Conservation (phyloP, 371 early-diverging fungal genomes). For the Rhizopus stolonifer region DNA sequence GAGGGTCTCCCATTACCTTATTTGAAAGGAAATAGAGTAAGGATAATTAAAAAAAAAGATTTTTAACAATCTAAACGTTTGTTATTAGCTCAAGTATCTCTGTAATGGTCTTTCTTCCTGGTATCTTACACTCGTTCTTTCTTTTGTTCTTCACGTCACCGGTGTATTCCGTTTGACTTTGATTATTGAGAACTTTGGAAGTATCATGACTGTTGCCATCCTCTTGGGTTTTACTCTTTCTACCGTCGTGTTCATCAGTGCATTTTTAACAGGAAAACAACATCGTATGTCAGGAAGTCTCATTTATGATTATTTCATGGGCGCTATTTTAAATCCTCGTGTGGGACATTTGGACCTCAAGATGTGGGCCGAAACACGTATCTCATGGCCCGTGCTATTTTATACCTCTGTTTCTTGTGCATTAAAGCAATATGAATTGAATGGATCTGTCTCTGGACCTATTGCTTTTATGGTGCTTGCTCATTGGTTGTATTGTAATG, state of each 20-base stretch:
- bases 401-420: conserved; percentile 67
- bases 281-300: conserved; percentile 74
- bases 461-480: conserved; percentile 73
- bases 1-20: conserved; percentile 71
- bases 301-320: conserved; percentile 81
- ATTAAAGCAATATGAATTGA: conserved; percentile 68
- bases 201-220: conserved; percentile 59
- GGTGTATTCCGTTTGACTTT: conserved; percentile 52
- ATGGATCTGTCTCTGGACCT: conserved; percentile 65
- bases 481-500: conserved; percentile 72
- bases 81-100: conserved; percentile 48
- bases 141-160: conserved; percentile 49
- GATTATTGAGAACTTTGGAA: conserved; percentile 65
- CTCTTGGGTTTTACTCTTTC: conserved; percentile 58
- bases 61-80: not conserved
- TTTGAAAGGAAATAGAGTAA: conserved; percentile 55
- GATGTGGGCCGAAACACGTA: conserved; percentile 84
- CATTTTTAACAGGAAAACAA: conserved; percentile 35
- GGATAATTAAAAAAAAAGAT: conserved; percentile 7
- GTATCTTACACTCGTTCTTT: conserved; percentile 50
- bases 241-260: conserved; percentile 37
- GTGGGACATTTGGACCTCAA: conserved; percentile 76
- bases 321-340: conserved; percentile 77
- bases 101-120: conserved; percentile 62
- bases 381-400: conserved; percentile 71